Base-by-base conservation (phyloP, 2,329 filamentous ascomycete species). In the Trichoderma atrobrunneum region DNA sequence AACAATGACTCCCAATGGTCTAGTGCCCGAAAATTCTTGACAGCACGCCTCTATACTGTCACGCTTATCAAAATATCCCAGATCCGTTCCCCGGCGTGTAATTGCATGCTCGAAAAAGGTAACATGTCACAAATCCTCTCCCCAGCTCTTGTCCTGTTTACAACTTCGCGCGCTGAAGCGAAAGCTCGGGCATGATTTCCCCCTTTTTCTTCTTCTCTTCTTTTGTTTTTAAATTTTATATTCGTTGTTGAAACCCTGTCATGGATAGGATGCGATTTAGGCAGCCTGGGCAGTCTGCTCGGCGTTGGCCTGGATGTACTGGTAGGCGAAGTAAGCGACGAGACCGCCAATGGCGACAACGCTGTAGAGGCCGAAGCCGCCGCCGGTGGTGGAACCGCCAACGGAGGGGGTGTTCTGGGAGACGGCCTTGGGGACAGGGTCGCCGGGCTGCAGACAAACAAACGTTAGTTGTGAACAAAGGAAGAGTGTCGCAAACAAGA, bases 301-400 rank as follows among this genome's bases (percentile, higher is more conserved):
- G 77, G 87, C 83, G 81, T 87, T 84, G 72, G 77, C 76, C 86
- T 95, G 90, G 78, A 97, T 82, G 86, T 96, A 97, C 84, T 95
- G 91, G 87, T 95, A 98, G 78, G 88, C 93, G 77, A 88, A 88
- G 85, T 93, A 98, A 75, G 93, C 94, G 74, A 90, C 82, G 63
- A 90, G 86, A 76, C 91, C 95, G 78, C 94, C 94, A 76, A 95
- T 80, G 76, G 97, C 86, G 78, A 98, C 82, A 77, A 97, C 77
- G 73, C 90, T 92, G 85, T 98, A 98, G 77, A 97, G 86, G 73
- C 91, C 93, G 76, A 97, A 85, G 78, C 94, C 93, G 73, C 94
- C 77, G 76, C 91, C 88, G 68, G 87, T 82, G 76, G 84, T 84
- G 72, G 83, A 79, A 75, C 83, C 84, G 77, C 84, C 83, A 74